phyloP scores from a whole-genome alignment of 306 rosid genomes.

The Glycine soja region DNA sequence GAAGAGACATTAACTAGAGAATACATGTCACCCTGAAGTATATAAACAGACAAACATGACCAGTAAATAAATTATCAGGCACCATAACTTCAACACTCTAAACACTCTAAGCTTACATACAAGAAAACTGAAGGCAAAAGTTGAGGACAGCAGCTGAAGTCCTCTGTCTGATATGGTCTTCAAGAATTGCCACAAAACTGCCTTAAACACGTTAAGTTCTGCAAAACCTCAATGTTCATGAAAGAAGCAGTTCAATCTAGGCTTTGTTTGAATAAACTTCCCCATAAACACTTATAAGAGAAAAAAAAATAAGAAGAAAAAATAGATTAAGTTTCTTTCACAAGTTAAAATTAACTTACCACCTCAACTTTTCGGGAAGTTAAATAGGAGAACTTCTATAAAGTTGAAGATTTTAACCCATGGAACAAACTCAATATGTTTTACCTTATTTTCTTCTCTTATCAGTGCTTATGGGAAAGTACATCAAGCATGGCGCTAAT shows the following conservation, averaged over 20 bases:
- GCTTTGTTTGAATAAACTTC: too few relatives aligned
- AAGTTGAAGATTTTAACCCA: too few relatives aligned
- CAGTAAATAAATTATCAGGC: background rate
- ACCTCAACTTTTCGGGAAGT: too few relatives aligned
- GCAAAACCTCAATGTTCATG: conserved; percentile 21
- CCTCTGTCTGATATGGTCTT: conserved; percentile 81
- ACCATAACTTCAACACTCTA: conserved; percentile 23
- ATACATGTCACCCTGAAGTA: background rate
- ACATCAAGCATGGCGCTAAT: background rate
- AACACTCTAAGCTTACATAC: conserved; percentile 59
- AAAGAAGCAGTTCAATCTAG: background rate
- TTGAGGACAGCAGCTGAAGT: conserved; percentile 81
- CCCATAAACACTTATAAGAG: too few relatives aligned
- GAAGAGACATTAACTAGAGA: background rate
- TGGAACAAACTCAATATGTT: too few relatives aligned
- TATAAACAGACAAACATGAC: conserved; percentile 25
- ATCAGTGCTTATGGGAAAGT: too few relatives aligned
- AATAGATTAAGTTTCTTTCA: too few relatives aligned
- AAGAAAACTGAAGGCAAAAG: conserved; percentile 76
- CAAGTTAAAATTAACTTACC: too few relatives aligned
- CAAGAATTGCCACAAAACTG: conserved; percentile 33
- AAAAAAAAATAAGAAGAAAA: too few relatives aligned
- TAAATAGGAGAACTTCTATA: too few relatives aligned
- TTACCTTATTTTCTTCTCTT: too few relatives aligned
- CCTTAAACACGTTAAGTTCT: background rate